phyloP scores from a whole-genome alignment of 441 rosid species.

The Aleurites moluccanus region DNA sequence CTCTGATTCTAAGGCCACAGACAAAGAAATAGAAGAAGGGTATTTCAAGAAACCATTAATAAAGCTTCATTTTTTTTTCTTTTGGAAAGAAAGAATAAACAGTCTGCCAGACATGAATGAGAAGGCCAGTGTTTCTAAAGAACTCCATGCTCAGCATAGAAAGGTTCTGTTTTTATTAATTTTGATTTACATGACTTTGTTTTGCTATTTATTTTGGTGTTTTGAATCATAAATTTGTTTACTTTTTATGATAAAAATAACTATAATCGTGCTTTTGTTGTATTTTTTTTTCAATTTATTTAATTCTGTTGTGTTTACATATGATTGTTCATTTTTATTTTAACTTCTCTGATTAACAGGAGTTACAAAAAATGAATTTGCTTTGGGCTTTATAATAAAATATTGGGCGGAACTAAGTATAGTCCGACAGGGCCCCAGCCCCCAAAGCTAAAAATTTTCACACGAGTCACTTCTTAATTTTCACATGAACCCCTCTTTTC shows the following conservation, averaged over 20 bases:
- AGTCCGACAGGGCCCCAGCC: too few species aligned
- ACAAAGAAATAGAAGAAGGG: background rate
- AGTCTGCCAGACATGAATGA: slow-evolving; percentile 47
- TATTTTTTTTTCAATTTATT: background rate
- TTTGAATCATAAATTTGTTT: too few species aligned
- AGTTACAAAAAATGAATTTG: background rate
- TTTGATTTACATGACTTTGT: background rate
- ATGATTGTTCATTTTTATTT: background rate
- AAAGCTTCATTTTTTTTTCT: slow-evolving; percentile 5
- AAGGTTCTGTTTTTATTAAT: slow-evolving; percentile 35
- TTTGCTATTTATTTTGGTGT: background rate
- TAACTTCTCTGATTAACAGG: background rate
- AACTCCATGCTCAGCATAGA: slow-evolving; percentile 57
- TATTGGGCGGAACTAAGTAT: too few species aligned
- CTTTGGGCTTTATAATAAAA: background rate
- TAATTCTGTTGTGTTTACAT: background rate
- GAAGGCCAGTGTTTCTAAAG: slow-evolving; percentile 67
- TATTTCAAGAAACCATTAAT: background rate
- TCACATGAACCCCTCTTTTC: too few species aligned
- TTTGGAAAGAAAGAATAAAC: background rate
- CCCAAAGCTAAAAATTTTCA: too few species aligned
- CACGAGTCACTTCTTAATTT: too few species aligned
- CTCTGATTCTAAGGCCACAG: slow-evolving; percentile 20
- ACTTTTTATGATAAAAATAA: too few species aligned
- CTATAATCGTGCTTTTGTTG: too few species aligned